phyloP scores from a whole-genome alignment of 495 filamentous ascomycete species.

The Oidiodendron maius region DNA sequence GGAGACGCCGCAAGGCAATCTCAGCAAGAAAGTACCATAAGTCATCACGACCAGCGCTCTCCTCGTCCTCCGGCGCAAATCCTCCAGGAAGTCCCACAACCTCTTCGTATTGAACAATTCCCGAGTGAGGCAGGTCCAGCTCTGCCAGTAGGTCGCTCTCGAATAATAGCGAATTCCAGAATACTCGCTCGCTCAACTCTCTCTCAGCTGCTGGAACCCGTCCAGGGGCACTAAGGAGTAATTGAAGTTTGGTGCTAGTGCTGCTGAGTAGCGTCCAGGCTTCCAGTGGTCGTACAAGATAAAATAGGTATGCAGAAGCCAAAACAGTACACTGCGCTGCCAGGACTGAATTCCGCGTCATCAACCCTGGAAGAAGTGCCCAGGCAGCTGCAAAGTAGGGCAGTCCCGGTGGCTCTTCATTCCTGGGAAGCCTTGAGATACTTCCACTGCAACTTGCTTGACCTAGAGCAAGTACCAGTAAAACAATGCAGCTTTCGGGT shows the following conservation, averaged over 20 bases:
- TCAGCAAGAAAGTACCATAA: conserved; percentile 82
- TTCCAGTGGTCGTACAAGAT: conserved; percentile 72
- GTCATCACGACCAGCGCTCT: conserved; percentile 62
- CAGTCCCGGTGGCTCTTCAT: conserved; percentile 69
- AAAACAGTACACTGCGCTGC: conserved; percentile 75
- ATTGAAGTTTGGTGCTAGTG: conserved; percentile 74
- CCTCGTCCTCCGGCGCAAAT: conserved; percentile 55
- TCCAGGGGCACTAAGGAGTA: conserved; percentile 64
- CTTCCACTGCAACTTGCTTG: conserved; percentile 64
- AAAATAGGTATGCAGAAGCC: conserved; percentile 75
- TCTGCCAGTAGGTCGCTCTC: conserved; percentile 79
- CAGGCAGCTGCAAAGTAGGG: conserved; percentile 77
- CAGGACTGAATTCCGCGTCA: conserved; percentile 71
- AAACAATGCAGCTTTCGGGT: conserved; percentile 76
- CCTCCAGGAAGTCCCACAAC: conserved; percentile 70
- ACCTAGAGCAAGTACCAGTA: conserved; percentile 72
- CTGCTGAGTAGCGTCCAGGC: conserved; percentile 76
- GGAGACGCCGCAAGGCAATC: conserved; percentile 67
- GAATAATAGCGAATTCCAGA: conserved; percentile 78
- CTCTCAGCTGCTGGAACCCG: conserved; percentile 61
- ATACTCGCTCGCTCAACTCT: conserved; percentile 69
- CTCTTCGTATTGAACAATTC: conserved; percentile 75
- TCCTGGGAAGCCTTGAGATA: conserved; percentile 64
- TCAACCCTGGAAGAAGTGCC: conserved; percentile 67
- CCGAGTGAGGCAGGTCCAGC: conserved; percentile 74